Conservation (phyloP, 495 filamentous ascomycete species). For the Polyplosphaeria fusca region DNA sequence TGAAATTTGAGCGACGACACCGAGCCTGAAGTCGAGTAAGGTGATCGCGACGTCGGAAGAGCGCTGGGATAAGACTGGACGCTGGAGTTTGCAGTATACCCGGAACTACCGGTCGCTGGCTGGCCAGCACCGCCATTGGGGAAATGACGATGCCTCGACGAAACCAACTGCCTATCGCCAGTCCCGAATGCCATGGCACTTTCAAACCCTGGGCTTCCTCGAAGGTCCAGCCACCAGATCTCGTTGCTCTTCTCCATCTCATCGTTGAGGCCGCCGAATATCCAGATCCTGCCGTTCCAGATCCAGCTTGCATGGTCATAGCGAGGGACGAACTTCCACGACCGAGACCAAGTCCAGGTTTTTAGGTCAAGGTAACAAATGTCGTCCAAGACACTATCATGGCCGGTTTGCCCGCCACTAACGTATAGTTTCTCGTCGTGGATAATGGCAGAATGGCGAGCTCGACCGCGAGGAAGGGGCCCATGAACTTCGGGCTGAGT, state of each 20-base stretch:
- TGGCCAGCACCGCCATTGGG: conserved; percentile 17
- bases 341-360: conserved; percentile 95
- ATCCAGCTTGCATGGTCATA: conserved; percentile 94
- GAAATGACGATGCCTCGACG: conserved; percentile 22
- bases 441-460: conserved; percentile 88
- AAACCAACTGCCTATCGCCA: conserved; percentile 51
- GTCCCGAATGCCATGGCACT: conserved; percentile 66
- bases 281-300: conserved; percentile 89
- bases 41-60: conserved; percentile 53
- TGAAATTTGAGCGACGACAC: conserved; percentile 86
- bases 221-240: conserved; percentile 94
- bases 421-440: conserved; percentile 97
- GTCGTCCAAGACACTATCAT: conserved; percentile 88
- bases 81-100: conserved; percentile 85
- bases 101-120: conserved; percentile 50
- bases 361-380: conserved; percentile 94
- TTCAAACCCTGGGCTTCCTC: conserved; percentile 80
- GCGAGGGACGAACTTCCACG: conserved; percentile 88
- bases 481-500: conserved; percentile 84
- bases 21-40: conserved; percentile 76
- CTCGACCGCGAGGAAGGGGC: conserved; percentile 78
- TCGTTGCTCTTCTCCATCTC: conserved; percentile 96
- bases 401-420: conserved; percentile 82
- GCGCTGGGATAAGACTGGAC: conserved; percentile 60
- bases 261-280: conserved; percentile 90